Evolutionary conservation across 768 basidiomycete genomes (phyloP).

Genomic region (Mycena pura): DNA sequence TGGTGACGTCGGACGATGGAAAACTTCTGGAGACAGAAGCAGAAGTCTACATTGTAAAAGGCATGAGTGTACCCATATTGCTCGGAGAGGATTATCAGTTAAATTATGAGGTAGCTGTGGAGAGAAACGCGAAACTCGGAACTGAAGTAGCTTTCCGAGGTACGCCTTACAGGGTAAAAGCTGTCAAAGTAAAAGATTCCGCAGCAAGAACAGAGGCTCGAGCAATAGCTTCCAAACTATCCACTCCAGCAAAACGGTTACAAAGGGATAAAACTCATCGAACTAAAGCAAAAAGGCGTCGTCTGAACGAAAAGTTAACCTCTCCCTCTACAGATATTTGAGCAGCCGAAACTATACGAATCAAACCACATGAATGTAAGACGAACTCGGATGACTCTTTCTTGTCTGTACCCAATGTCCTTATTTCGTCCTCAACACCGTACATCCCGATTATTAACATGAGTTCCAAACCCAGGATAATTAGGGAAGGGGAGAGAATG

Average conservation of each 20-base stretch:
- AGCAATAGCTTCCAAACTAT: background rate
- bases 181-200: background rate
- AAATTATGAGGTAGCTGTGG: background rate
- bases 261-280: background rate
- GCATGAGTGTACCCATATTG: background rate
- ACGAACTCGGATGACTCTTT: background rate
- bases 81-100: background rate
- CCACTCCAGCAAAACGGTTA: no score
- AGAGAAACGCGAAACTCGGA: background rate
- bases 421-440: no score
- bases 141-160: background rate
- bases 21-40: background rate
- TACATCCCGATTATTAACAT: background rate
- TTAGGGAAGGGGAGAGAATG: background rate
- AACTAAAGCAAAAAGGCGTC: no score
- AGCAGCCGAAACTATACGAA: no score
- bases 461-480: background rate
- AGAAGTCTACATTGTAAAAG: background rate
- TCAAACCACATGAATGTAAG: background rate
- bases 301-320: no score
- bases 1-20: background rate
- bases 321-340: no score
- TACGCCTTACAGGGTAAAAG: background rate
- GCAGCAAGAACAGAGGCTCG: background rate
- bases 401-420: background rate